These are phyloP conservation scores for Trichoderma cornu-damae DNA, from an alignment of 2,329 filamentous ascomycete genomes.

Conservation along the genomic window DNA sequence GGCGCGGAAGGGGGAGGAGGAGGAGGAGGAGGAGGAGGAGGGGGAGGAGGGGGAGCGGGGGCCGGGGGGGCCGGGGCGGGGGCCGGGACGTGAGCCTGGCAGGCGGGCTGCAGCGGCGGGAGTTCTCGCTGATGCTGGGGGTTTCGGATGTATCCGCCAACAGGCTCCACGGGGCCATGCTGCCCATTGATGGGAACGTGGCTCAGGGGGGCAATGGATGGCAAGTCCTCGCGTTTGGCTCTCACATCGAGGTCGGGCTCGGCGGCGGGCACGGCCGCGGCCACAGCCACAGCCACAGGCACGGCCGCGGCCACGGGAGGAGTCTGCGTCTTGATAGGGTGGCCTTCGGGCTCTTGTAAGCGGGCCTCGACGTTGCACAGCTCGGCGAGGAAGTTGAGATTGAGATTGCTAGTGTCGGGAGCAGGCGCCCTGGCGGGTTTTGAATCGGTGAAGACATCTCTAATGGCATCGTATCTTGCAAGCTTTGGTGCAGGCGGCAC, in stretches of 20 bases:
- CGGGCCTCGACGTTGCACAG: constrained; percentile 32
- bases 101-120: constrained; percentile 26
- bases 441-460: constrained; percentile 39
- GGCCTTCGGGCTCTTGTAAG: constrained; percentile 23
- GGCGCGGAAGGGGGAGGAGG: constrained; percentile 23
- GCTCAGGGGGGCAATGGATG: constrained; percentile 20
- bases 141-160: constrained; percentile 23
- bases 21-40: constrained; percentile 20
- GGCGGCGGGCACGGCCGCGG: neutral
- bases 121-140: constrained; percentile 19
- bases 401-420: constrained; percentile 24
- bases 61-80: too few species aligned
- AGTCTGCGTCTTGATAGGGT: constrained; percentile 8
- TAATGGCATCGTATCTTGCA: constrained; percentile 36
- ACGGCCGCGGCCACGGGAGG: neutral
- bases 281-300: too few species aligned
- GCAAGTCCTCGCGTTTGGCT: constrained; percentile 25
- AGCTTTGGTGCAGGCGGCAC: constrained; percentile 29
- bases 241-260: constrained; percentile 23
- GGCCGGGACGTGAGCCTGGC: constrained; percentile 26
- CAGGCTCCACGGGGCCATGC: constrained; percentile 20
- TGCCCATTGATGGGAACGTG: constrained; percentile 24
- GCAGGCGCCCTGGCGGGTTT: constrained; percentile 30
- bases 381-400: constrained; percentile 34
- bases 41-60: constrained; percentile 23